Base-by-base conservation (phyloP, 768 basidiomycete genomes). In the Suillus alpinus region DNA sequence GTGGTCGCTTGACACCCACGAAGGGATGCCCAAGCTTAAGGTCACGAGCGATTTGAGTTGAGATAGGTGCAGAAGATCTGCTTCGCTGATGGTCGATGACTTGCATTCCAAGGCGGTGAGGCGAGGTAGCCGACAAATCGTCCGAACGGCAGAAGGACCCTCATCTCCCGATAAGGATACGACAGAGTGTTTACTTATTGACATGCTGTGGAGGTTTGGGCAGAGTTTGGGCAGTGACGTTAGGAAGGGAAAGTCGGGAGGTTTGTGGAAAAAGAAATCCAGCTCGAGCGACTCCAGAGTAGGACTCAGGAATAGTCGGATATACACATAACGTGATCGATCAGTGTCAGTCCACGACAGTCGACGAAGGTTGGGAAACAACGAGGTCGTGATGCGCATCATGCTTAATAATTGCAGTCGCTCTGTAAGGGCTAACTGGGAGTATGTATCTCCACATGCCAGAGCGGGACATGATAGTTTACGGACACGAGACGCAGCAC, bases 251-350 rank as follows among this genome's bases (percentile, higher is more conserved):
- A 55, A 55, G 23, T 55, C 1, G 37, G 37, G 53, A 55, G 37
- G 37, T 55, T 55, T 55, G 6, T 55, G 53, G 53, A 55, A 55
- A 55, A 20, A 55, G 18, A 55, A 55, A 55, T 55, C 53, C 37
- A 55, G 53, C 16, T 55, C 53, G 6, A 55, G 23, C 3, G 53
- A 55, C 26, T 55, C 53, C 16, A 55, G 26, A 12, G 37, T 55
- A 39, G 53, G 53, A 39, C 53, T 55, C 18, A 55, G 13, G 53
- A 55, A 55, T 29, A 55, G 16, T 18, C 5, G 23, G 37, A 55
- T 55, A 39, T 55, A 55, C 16, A 39, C 53, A 40, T 55, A 55
- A 12, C 53, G 53, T 23, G 53, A 55, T 39, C 23, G 36, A 55
- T 55, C 53, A 16, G 53, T 55, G 53, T 55, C 53, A 6, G 53